phyloP scores from a whole-genome alignment of 495 filamentous ascomycete species.

The Hyaloscypha variabilis region DNA sequence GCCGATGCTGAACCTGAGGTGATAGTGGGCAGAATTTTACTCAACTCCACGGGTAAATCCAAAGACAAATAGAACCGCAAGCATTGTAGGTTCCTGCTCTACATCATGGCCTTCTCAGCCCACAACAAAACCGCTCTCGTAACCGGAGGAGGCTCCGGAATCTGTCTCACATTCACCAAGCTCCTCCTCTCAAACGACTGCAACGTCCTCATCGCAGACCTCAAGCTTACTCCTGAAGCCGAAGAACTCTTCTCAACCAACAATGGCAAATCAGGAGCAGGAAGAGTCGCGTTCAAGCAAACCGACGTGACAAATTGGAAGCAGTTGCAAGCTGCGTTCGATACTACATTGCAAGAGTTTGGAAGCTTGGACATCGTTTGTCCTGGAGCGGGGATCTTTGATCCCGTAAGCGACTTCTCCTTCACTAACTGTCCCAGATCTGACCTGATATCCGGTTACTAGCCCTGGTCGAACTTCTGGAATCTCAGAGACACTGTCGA shows the following conservation, averaged over 20 bases:
- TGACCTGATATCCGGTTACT: too few species aligned
- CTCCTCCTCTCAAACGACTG: conserved; percentile 57
- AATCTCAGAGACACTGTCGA: conserved; percentile 41
- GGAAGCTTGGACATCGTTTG: conserved; percentile 63
- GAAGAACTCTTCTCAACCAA: conserved; percentile 48
- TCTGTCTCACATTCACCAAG: conserved; percentile 69
- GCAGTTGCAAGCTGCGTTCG: conserved; percentile 59
- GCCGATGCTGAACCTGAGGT: too few species aligned
- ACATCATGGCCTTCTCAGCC: conserved; percentile 32
- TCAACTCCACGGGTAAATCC: too few species aligned
- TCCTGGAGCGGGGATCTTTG: conserved; percentile 63
- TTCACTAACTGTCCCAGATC: too few species aligned
- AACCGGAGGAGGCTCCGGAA: conserved; percentile 73
- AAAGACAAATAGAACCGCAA: too few species aligned
- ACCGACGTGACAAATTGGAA: conserved; percentile 63
- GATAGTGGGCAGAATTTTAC: too few species aligned
- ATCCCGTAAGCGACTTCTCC: not conserved
- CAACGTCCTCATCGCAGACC: conserved; percentile 66
- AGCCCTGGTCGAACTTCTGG: conserved; percentile 16
- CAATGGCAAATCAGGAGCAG: conserved; percentile 34
- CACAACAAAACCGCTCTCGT: conserved; percentile 65
- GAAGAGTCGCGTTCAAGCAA: conserved; percentile 56
- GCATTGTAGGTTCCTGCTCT: too few species aligned
- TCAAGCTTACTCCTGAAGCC: conserved; percentile 62
- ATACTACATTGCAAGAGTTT: conserved; percentile 55